Base-by-base conservation (phyloP, 2,329 filamentous ascomycete species). In the Curvularia verruculosa region DNA sequence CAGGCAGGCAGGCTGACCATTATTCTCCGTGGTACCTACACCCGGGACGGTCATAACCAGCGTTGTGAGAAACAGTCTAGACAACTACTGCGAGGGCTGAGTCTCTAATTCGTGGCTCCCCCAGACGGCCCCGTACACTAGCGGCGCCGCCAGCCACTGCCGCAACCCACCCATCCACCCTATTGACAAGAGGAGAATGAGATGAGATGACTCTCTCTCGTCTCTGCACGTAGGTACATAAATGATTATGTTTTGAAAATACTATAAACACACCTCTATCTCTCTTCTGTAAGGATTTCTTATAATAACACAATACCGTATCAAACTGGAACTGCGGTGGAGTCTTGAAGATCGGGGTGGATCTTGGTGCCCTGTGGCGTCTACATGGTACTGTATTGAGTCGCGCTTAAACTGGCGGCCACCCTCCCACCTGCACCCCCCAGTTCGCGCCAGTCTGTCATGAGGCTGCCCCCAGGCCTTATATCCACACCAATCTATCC, bases 401-500 rank as follows among this genome's bases (percentile, higher is more conserved):
- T n/a, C n/a, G n/a, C n/a, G n/a, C n/a, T n/a, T n/a, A n/a, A n/a
- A n/a, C n/a, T n/a, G n/a, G n/a, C n/a, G n/a, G n/a, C n/a, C n/a
- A n/a, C 48, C 60, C 57, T 55, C 44, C 53, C 49, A 60, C 53
- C 52, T 54, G 41, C 58, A 59, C 47, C 51, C 54, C 47, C 51
- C 54, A 49, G 51, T 47, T 9, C 53, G 49, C 53, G 52, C 49
- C 46, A 46, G 47, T 28, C 47, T 58, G 58, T 63, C 68, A 68
- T 66, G 70, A 68, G 64, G 67, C 67, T 68, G 59, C 60, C 58
- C n/a, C 45, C 50, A 59, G 46, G 64, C 63, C 67, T 70, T 71
- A 69, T 60, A 58, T 65, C 58, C 64, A 63, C 58, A 52, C 54
- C 65, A 52, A 59, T 63, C 59, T 66, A 64, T 56, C 58, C 41